Evolutionary conservation across 495 filamentous ascomycete genomes (phyloP).

Genomic region (Penicillium cosmopolitanum): DNA sequence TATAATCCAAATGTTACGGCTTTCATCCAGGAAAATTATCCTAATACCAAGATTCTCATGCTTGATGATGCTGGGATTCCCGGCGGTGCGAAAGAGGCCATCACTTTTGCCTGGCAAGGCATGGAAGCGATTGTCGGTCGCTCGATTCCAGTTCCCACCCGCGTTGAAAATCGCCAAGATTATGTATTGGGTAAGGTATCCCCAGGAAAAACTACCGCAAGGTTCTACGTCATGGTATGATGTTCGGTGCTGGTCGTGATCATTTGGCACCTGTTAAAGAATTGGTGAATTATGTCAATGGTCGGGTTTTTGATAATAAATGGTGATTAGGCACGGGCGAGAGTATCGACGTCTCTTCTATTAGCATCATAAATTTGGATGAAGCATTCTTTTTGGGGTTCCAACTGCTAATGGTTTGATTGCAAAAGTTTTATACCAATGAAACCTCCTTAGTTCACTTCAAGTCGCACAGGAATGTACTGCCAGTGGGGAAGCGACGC

Average conservation of each 20-base stretch:
- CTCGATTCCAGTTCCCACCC: conserved; percentile 53
- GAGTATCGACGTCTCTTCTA: neutral
- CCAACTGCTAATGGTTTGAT: neutral
- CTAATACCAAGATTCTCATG: conserved; percentile 53
- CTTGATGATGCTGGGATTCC: conserved; percentile 58
- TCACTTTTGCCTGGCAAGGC: conserved; percentile 60
- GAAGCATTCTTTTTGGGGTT: neutral
- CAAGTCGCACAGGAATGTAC: neutral
- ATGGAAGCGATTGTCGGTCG: conserved; percentile 58
- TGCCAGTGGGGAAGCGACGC: neutral
- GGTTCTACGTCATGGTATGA: conserved; percentile 52
- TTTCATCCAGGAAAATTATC: conserved; percentile 53
- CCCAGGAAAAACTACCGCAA: conserved; percentile 56
- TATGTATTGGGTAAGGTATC: conserved; percentile 57
- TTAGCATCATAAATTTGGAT: neutral
- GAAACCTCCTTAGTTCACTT: neutral
- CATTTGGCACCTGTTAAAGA: conserved; percentile 53
- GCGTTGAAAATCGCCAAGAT: conserved; percentile 52
- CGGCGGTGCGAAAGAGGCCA: conserved; percentile 58
- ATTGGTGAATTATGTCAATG: conserved; percentile 49
- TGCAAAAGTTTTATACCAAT: neutral
- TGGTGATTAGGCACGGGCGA: conserved; percentile 26
- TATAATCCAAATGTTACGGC: conserved; percentile 59
- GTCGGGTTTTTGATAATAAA: conserved; percentile 51
- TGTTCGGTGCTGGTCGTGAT: conserved; percentile 49